Evolutionary conservation across 164 flowering plant genomes (phyloP).

Genomic region (Akebia trifoliata): DNA sequence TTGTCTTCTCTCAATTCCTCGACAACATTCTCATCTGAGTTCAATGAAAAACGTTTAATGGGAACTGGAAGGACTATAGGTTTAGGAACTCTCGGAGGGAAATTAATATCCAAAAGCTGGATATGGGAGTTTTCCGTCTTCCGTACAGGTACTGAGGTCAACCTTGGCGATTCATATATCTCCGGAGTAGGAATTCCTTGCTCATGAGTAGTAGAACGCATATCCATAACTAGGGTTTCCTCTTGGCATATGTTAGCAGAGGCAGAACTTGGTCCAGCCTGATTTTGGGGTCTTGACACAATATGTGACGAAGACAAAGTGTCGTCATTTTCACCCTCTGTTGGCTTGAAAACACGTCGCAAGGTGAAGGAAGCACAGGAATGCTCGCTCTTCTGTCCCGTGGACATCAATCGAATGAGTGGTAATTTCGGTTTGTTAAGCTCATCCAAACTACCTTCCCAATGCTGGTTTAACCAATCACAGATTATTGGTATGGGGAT

Average conservation of each 20-base stretch:
- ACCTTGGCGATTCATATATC: conserved; percentile 75
- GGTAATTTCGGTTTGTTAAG: conserved; percentile 86
- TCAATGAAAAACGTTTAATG: conserved; percentile 24
- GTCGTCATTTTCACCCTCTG: conserved; percentile 49
- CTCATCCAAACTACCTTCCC: conserved; percentile 97
- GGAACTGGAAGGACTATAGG: conserved; percentile 25
- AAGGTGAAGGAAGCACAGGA: conserved; percentile 80
- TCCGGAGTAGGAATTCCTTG: conserved; percentile 92
- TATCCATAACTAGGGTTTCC: conserved; percentile 25
- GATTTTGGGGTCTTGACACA: conserved; percentile 37
- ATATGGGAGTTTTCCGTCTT: conserved; percentile 43
- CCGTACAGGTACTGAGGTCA: conserved; percentile 46
- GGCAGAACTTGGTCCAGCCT: conserved; percentile 37
- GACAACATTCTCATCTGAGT: conserved; percentile 36
- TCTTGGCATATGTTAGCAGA: conserved; percentile 31
- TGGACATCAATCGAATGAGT: conserved; percentile 73
- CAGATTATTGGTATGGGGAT: conserved; percentile 87
- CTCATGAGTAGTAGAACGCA: conserved; percentile 31
- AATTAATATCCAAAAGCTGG: conserved; percentile 84
- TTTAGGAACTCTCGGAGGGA: conserved; percentile 60
- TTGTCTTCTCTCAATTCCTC: conserved; percentile 27
- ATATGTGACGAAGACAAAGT: conserved; percentile 55
- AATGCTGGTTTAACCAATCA: conserved; percentile 95
- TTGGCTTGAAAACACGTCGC: conserved; percentile 70
- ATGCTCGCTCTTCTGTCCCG: conserved; percentile 84